A percentile compares a stretch with the other conserved stretches of the same genome.
These are phyloP conservation scores for Beta corolliflora DNA, from an alignment of 179 eudicot species.

Conservation along the genomic window DNA sequence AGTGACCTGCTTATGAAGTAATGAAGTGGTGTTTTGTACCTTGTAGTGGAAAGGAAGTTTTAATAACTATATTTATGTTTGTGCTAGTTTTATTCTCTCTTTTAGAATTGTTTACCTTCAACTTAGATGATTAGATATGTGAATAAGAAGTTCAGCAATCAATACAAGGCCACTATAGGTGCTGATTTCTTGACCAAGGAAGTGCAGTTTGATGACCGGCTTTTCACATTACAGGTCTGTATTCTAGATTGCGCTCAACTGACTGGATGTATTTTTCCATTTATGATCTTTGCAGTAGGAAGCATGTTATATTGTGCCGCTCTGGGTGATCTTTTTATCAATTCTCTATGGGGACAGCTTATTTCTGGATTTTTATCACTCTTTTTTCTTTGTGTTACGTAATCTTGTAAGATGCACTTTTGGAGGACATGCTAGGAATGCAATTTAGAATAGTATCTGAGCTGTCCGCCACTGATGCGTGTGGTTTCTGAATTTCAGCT, in stretches of 20 bases:
- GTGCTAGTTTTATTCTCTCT: neutral
- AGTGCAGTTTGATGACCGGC: conserved; percentile 91
- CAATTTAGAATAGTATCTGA: neutral
- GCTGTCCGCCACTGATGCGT: neutral
- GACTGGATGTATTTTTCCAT: neutral
- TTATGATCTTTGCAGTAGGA: neutral
- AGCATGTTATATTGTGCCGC: neutral
- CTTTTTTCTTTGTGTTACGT: neutral
- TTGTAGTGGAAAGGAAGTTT: neutral
- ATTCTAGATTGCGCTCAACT: neutral
- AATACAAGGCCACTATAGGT: conserved; percentile 96
- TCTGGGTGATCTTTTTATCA: neutral
- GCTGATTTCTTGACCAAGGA: conserved; percentile 97
- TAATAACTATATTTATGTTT: neutral
- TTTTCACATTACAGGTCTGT: conserved; percentile 88
- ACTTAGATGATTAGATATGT: conserved; percentile 64
- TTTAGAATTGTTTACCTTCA: conserved; percentile 28
- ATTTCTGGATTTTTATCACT: neutral
- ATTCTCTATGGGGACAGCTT: neutral
- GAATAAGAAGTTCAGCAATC: conserved; percentile 90
- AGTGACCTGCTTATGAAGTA: conserved; percentile 13
- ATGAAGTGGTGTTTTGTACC: neutral
- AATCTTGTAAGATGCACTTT: neutral
- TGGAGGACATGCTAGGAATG: neutral
- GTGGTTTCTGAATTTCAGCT: neutral